phyloP scores from a whole-genome alignment of 2,329 filamentous ascomycete species.

The Phoma sp. region DNA sequence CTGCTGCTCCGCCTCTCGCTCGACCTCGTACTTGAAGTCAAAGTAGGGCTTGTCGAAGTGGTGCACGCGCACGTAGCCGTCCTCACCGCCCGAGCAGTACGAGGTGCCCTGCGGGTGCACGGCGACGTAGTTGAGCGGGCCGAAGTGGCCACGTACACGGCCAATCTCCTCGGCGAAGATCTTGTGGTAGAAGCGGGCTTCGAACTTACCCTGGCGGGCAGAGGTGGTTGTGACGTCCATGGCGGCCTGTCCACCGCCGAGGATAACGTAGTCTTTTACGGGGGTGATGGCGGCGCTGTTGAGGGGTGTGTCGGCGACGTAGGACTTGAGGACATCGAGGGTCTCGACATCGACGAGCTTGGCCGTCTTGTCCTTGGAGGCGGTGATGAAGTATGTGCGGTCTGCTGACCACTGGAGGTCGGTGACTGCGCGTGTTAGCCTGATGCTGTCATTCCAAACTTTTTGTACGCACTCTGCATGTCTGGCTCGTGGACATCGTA shows the following conservation, averaged over 20 bases:
- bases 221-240: slow-evolving; percentile 98
- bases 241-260: slow-evolving; percentile 96
- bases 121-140: slow-evolving; percentile 94
- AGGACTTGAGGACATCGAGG: slow-evolving; percentile 92
- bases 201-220: slow-evolving; percentile 96
- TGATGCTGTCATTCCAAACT: background rate
- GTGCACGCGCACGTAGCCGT: slow-evolving; percentile 97
- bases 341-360: slow-evolving; percentile 89
- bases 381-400: slow-evolving; percentile 97
- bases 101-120: slow-evolving; percentile 89
- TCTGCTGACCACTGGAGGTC: slow-evolving; percentile 95
- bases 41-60: slow-evolving; percentile 99
- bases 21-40: slow-evolving; percentile 98
- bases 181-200: slow-evolving; percentile 99
- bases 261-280: slow-evolving; percentile 97
- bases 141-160: slow-evolving; percentile 95
- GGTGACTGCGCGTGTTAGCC: slow-evolving; percentile 80
- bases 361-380: slow-evolving; percentile 96
- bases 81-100: slow-evolving; percentile 95
- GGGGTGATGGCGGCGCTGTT: slow-evolving; percentile 94
- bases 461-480: slow-evolving; percentile 68
- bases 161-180: slow-evolving; percentile 99
- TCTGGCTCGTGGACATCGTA: slow-evolving; percentile 87
- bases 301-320: slow-evolving; percentile 88
- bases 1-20: slow-evolving; percentile 70